phyloP scores from a whole-genome alignment of 2,329 filamentous ascomycete genomes.

The Penicillium verrucosum region DNA sequence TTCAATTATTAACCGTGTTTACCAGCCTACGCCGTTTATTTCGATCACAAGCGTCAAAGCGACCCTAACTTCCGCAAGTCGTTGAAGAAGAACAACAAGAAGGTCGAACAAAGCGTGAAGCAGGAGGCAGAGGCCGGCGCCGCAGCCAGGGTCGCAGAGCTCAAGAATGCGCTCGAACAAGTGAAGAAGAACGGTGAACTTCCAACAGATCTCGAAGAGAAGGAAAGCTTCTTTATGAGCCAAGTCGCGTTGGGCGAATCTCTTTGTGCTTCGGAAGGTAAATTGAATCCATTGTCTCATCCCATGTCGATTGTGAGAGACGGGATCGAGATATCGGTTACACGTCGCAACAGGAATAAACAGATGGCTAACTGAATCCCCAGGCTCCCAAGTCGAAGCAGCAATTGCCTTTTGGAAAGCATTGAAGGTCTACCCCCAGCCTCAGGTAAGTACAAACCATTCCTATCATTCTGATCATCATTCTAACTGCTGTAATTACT shows the following conservation, averaged over 20 bases:
- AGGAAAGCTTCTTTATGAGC: constrained; percentile 94
- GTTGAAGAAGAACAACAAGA: constrained; percentile 51
- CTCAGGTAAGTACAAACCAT: constrained; percentile 34
- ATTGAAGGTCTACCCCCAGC: constrained; percentile 95
- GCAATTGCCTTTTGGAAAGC: constrained; percentile 97
- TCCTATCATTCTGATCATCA: neutral
- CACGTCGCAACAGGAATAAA: neutral
- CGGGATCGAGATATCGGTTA: neutral
- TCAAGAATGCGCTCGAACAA: constrained; percentile 72
- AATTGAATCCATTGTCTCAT: constrained; percentile 32
- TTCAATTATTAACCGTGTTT: constrained; percentile 8
- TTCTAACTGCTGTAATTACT: neutral
- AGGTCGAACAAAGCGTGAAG: constrained; percentile 46
- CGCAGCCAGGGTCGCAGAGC: constrained; percentile 56
- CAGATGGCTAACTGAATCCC: neutral
- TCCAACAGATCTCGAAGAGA: constrained; percentile 84
- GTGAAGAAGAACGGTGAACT: constrained; percentile 83
- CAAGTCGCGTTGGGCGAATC: constrained; percentile 87
- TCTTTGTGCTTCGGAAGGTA: constrained; percentile 73
- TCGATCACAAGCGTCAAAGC: constrained; percentile 63
- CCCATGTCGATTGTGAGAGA: neutral
- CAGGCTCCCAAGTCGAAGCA: constrained; percentile 63
- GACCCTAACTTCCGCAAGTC: constrained; percentile 62
- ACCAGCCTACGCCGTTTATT: constrained; percentile 63
- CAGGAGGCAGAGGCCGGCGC: constrained; percentile 49